Evolutionary conservation across 2,329 filamentous ascomycete genomes (phyloP), one percentile per base, ranked within the genome.

Genomic region (Pyrenochaeta sp.): DNA sequence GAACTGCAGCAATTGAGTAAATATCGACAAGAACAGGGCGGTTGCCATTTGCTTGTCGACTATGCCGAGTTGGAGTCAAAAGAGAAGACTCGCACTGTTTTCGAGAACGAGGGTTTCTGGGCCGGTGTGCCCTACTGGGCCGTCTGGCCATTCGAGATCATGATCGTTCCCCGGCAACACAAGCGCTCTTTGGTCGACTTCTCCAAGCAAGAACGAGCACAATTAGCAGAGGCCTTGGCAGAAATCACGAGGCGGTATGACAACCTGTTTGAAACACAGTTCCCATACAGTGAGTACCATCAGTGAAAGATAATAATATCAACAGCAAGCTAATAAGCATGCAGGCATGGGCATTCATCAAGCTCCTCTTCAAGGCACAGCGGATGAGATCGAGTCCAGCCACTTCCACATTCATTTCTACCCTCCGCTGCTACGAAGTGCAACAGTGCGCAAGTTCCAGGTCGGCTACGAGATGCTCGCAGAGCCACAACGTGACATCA

Each of bases 361-460:
- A 76, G 93, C 94, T 13, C 94, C 94, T 3, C 80, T 99, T 6
- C 83, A 88, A 18, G 91, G 90, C 15, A 87, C 83, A 0, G 80
- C 84, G 1, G 90, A 95, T 50, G 93, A 97, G 71, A 82, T 93
- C 40, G 88, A 96, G 60, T 85, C 85, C 49, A 90, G 89, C 57
- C 93, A 96, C 73, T 85, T 99, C 67, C 94, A 99, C 72, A 87
- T 99, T 77, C 94, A 99, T 75, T 99, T 99, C 73, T 97, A 96
- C 71, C 94, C 94, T 28, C 94, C 94, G 9, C 79, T 99, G 32
- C 79, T 99, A 53, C 85, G 94, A 43, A 96, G 91, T 32, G 92
- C 94, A 2, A 96, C 91, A 0, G 92, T 99, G 32, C 86, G 89
- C 59, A 99, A 99, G 76, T 99, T 97, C 74, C 74, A 97, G 38